Evolutionary conservation across 768 basidiomycete species (phyloP), one percentile per base, ranked within the genome.

Genomic region (Mycena maculata): DNA sequence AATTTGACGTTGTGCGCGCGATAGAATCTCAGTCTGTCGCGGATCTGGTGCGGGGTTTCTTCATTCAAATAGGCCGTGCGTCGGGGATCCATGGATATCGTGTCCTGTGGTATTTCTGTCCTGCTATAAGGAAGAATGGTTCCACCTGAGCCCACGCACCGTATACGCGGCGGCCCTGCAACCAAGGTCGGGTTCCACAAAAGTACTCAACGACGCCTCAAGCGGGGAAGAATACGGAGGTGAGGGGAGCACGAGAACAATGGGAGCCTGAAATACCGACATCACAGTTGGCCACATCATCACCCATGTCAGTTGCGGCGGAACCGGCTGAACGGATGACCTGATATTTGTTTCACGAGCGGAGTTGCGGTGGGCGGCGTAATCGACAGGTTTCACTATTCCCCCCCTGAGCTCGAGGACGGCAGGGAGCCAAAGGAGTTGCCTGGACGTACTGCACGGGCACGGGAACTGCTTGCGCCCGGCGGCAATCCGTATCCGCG

Each of bases 1-100:
- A 67, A 62, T 45, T 62, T 62, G 23, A 20, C 66, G 49, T 67
- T 67, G 60, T 53, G 60, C 11, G 22, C 39, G 12, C 60, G 66
- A 49, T 67, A 67, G 39, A 57, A 23, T 0, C 15, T 38, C 2
- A 67, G 27, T 1, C 66, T 30, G 41, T 61, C 66, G 39, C 45
- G 54, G 23, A 67, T 36, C 36, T 67, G 66, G 23, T 20, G 54
- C 6, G 56, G 41, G 0, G 28, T 52, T 18, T 67, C 66, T 0
- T 45, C 66, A 48, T 67, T 67, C n/a, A 67, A 49, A 30, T 50
- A 36, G 1, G 66, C 60, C 27, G 66, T 42, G n/a, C 54, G 54
- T 5, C 28, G 48, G 2, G 66, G 66, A n/a, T 67, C 66, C 66
- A 67, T 67, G n/a, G 28, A 22, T n/a, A 33, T 25, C 22, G 25